These are phyloP conservation scores for Pulveroboletus frians DNA, from an alignment of 768 basidiomycete genomes.

Conservation along the genomic window DNA sequence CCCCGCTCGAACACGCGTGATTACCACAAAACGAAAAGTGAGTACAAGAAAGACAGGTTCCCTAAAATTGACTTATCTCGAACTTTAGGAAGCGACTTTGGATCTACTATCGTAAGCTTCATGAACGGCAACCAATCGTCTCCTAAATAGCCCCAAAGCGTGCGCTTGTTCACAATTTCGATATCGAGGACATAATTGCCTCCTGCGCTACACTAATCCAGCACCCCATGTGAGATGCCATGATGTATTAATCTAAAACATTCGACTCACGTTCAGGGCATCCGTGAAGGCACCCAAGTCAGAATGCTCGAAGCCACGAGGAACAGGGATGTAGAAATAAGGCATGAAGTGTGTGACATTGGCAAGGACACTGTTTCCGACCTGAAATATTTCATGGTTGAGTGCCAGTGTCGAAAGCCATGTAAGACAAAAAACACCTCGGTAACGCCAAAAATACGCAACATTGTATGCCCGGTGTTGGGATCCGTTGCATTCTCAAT, in stretches of 20 bases:
- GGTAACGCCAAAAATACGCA: constrained; percentile 88
- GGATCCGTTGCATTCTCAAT: constrained; percentile 62
- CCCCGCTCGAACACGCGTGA: constrained; percentile 69
- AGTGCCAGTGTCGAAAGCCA: not conserved
- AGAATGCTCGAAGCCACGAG: constrained; percentile 69
- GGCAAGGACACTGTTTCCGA: constrained; percentile 84
- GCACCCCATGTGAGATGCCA: not conserved
- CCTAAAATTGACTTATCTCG: constrained; percentile 67
- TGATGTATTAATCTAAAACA: not conserved
- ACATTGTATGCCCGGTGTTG: constrained; percentile 36
- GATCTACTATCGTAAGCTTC: constrained; percentile 73
- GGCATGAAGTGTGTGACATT: constrained; percentile 80
- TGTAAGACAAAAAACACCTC: constrained; percentile 43
- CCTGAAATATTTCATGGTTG: constrained; percentile 35
- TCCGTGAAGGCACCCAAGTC: constrained; percentile 63
- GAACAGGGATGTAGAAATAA: constrained; percentile 89
- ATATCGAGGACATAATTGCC: constrained; percentile 43
- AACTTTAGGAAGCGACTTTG: constrained; percentile 76
- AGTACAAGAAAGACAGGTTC: constrained; percentile 4
- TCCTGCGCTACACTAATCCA: constrained; percentile 22
- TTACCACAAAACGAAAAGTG: constrained; percentile 18
- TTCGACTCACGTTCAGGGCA: constrained; percentile 65
- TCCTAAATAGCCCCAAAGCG: constrained; percentile 85
- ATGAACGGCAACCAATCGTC: constrained; percentile 77
- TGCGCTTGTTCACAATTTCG: constrained; percentile 60